Conservation (phyloP, 345 rosid genomes). For the Hypericum androsaemum region DNA sequence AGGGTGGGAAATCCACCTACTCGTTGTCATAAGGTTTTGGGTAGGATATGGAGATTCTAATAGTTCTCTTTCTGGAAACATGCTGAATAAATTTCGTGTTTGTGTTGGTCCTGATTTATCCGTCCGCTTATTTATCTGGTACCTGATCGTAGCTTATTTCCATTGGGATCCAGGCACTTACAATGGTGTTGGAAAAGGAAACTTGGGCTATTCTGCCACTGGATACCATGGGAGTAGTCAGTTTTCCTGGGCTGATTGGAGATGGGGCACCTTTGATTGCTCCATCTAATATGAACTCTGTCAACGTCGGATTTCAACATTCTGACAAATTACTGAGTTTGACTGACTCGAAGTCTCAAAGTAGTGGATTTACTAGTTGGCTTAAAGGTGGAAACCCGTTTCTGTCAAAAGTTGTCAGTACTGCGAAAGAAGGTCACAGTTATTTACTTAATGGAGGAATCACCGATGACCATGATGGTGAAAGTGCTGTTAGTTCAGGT, state of each 20-base stretch:
- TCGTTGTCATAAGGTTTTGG: too few species aligned
- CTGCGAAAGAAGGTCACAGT: constrained; percentile 36
- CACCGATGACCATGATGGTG: constrained; percentile 41
- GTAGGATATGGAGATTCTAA: too few species aligned
- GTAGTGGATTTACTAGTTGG: constrained; percentile 78
- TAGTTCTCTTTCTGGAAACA: too few species aligned
- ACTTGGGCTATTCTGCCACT: constrained; percentile 70
- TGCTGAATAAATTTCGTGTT: too few species aligned
- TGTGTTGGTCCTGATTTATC: too few species aligned
- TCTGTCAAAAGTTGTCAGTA: constrained; percentile 39
- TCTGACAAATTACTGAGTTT: constrained; percentile 36
- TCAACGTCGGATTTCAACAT: constrained; percentile 36
- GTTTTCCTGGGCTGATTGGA: constrained; percentile 90
- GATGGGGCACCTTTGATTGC: constrained; percentile 85
- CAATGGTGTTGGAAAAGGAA: constrained; percentile 98
- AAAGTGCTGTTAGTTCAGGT: constrained; percentile 19
- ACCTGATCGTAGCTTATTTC: background rate
- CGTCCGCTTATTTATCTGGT: too few species aligned
- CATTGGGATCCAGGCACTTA: constrained; percentile 55
- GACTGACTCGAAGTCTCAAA: constrained; percentile 31
- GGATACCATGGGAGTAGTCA: constrained; percentile 54
- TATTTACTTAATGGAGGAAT: constrained; percentile 33
- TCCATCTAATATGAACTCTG: constrained; percentile 37
- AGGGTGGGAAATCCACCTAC: too few species aligned
- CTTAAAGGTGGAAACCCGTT: constrained; percentile 74